phyloP scores from a whole-genome alignment of 2,329 filamentous ascomycete species.

The Ophiostoma tasmaniense region DNA sequence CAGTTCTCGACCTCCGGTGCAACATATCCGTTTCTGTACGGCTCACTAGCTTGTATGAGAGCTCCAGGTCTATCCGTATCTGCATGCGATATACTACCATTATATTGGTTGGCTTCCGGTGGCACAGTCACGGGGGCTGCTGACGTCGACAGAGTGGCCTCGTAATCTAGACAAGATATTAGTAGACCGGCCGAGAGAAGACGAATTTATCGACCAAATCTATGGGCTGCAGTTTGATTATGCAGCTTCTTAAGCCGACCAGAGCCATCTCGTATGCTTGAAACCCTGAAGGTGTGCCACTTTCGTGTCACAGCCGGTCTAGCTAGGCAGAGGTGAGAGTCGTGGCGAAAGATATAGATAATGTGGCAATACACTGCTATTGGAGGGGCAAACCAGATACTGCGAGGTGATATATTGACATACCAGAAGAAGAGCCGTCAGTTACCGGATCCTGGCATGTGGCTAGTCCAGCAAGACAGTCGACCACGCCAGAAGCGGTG shows the following conservation, averaged over 20 bases:
- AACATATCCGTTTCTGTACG: constrained; percentile 22
- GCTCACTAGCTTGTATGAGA: constrained; percentile 17
- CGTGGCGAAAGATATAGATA: not conserved
- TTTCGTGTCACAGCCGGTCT: not conserved
- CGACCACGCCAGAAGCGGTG: constrained; percentile 11
- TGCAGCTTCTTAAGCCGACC: not conserved
- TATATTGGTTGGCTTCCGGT: constrained; percentile 14
- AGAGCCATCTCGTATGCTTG: not conserved
- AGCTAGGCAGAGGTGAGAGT: not conserved
- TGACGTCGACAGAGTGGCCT: constrained; percentile 22
- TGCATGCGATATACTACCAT: constrained; percentile 12
- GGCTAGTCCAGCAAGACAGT: constrained; percentile 24
- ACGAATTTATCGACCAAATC: not conserved
- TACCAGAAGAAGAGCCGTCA: constrained; percentile 30
- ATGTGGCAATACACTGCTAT: not conserved
- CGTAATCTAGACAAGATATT: constrained; percentile 27
- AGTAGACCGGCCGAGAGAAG: not conserved
- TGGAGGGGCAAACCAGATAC: not conserved
- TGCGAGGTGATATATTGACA: constrained; percentile 16
- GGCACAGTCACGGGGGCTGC: constrained; percentile 13
- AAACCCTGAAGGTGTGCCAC: not conserved
- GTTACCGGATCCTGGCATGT: constrained; percentile 31
- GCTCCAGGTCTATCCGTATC: not conserved
- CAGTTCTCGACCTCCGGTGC: constrained; percentile 25
- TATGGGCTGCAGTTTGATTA: not conserved